These are phyloP conservation scores for Pythium guiyangense DNA, from an alignment of 352 stramenopile species.

Conservation along the genomic window DNA sequence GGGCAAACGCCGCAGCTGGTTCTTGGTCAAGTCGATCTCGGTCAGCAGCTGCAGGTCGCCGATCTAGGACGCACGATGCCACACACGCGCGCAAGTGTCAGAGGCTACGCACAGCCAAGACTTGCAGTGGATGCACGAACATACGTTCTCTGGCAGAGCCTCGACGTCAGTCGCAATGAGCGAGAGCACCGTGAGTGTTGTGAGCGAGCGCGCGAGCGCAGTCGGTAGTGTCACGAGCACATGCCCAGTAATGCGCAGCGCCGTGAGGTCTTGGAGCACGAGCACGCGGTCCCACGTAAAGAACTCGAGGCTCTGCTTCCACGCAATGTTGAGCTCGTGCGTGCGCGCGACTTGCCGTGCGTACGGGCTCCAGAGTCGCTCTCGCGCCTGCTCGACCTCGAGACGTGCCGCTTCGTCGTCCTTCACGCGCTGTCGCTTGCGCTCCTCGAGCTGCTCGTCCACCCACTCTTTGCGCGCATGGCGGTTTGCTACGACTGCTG, in stretches of 20 bases:
- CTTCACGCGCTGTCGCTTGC: conserved; percentile 33
- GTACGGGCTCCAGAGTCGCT: conserved; percentile 51
- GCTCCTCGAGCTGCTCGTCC: conserved; percentile 34
- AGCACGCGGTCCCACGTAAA: conserved; percentile 51
- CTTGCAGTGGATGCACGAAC: conserved; percentile 2
- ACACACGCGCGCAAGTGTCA: no score
- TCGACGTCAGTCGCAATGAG: conserved; percentile 47
- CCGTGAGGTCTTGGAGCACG: conserved; percentile 31
- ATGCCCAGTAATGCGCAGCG: conserved; percentile 49
- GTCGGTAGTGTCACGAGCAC: conserved; percentile 27
- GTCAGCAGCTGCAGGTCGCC: conserved; percentile 27
- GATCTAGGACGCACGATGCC: conserved; percentile 16
- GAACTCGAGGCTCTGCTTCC: conserved; percentile 48
- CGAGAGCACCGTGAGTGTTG: conserved; percentile 37
- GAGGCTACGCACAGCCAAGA: not conserved
- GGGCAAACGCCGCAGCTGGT: conserved; percentile 35
- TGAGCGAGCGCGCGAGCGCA: conserved; percentile 20
- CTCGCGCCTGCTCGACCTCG: conserved; percentile 25
- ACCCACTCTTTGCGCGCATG: conserved; percentile 43
- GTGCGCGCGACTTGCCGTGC: conserved; percentile 23
- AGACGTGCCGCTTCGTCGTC: conserved; percentile 20
- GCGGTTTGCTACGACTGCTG: not conserved
- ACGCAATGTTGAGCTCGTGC: conserved; percentile 65
- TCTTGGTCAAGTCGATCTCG: conserved; percentile 62
- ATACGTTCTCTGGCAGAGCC: conserved; percentile 40